A percentile compares a stretch with the other conserved stretches of the same genome.
These are phyloP conservation scores for Volvariella volvacea DNA, from an alignment of 1,284 basidiomycete genomes.

Conservation along the genomic window DNA sequence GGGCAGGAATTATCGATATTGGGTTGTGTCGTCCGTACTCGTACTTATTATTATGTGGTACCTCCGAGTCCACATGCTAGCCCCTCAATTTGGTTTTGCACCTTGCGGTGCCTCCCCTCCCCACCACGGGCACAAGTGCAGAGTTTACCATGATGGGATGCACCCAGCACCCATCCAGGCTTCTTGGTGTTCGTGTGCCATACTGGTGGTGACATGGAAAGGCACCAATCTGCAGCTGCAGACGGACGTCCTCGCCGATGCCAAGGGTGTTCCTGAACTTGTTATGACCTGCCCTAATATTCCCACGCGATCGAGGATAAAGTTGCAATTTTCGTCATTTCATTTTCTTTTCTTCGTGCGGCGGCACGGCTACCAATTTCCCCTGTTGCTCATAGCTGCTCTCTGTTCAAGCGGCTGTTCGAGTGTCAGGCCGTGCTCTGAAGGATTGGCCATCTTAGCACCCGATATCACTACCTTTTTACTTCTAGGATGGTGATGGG, in stretches of 20 bases:
- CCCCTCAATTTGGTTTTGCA: background rate
- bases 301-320: constrained; percentile 26
- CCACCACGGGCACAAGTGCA: too few species aligned
- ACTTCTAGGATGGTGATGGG: constrained; percentile 49
- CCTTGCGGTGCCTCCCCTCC: background rate
- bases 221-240: too few species aligned
- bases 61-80: too few species aligned
- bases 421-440: constrained; percentile 82
- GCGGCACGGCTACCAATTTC: constrained; percentile 69
- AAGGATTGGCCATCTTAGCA: constrained; percentile 73
- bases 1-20: constrained; percentile 1
- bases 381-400: constrained; percentile 82
- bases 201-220: too few species aligned
- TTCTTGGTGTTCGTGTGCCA: too few species aligned
- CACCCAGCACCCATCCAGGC: too few species aligned
- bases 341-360: constrained; percentile 49
- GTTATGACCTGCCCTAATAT: constrained; percentile 27
- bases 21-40: constrained; percentile 1
- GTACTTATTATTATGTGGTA: too few species aligned
- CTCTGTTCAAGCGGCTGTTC: constrained; percentile 57
- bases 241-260: too few species aligned
- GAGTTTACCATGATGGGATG: too few species aligned
- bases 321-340: constrained; percentile 7
- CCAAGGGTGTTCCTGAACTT: background rate
- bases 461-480: constrained; percentile 50